phyloP scores from a whole-genome alignment of 164 flowering plant genomes.

The Platanus orientalis region DNA sequence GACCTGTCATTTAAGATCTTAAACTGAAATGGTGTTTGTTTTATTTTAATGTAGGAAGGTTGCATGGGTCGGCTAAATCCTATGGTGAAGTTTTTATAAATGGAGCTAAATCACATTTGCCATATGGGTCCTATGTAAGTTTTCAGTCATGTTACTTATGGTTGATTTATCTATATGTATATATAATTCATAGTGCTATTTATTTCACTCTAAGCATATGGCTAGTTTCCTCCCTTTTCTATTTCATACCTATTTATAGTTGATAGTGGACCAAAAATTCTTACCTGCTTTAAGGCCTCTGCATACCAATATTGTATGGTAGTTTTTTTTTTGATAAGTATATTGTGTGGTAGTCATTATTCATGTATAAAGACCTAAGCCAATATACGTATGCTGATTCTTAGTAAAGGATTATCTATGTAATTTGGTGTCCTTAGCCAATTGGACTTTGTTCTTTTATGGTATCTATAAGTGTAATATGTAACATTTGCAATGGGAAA shows the following conservation, averaged over 20 bases:
- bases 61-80: constrained; percentile 65
- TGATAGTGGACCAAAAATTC: too few species aligned
- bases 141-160: not conserved
- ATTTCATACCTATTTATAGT: too few species aligned
- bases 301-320: not conserved
- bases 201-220: not conserved
- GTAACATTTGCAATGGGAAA: too few species aligned
- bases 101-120: constrained; percentile 69
- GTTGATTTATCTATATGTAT: not conserved
- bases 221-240: too few species aligned
- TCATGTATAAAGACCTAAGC: too few species aligned
- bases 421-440: too few species aligned
- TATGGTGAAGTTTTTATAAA: constrained; percentile 94
- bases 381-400: too few species aligned
- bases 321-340: too few species aligned
- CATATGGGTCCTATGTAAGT: constrained; percentile 97
- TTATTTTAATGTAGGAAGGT: constrained; percentile 54
- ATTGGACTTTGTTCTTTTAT: too few species aligned
- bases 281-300: not conserved
- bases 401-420: too few species aligned
- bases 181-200: not conserved
- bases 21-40: constrained; percentile 9
- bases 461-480: too few species aligned
- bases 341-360: not conserved
- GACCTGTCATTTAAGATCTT: not conserved